Evolutionary conservation across 768 basidiomycete species (phyloP), one percentile per base, ranked within the genome.

Genomic region (Cystobasidium onofrii): DNA sequence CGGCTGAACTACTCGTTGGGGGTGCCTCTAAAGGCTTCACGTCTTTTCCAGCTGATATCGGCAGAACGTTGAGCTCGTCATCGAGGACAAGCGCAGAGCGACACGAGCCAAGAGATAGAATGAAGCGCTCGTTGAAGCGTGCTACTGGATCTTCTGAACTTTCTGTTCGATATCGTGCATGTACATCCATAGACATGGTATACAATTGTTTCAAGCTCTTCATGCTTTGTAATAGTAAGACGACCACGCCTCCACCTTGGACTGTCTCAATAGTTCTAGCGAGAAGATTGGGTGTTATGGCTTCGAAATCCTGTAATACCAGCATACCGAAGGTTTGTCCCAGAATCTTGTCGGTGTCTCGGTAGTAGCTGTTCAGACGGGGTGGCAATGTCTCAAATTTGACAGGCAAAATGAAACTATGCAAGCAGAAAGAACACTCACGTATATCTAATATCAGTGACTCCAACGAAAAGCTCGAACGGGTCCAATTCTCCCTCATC

Each of bases 371-470:
- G 29, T 64, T 17, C 44, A 25, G 3, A 43, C 10, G 9, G 23
- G 27, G 43, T 33, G 29, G 34, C 54, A 71, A 34, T 7, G 34
- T 25, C 23, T 67, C 72, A 15, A 39, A 39, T 1, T 15, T 78
- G 36, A 20, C 39, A 12, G 46, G 9, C 61, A n/a, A 29, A 7
- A 7, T 9, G 41, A 66, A 10, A 20, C 7, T 43, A 44, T 18
- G 17, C 6, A 10, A 54, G n/a, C n/a, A 54, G 52, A 29, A 18
- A 36, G n/a, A 1, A n/a, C 55, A 39, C 89, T 79, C 80, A 93
- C 88, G 91, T 92, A 84, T 99, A 99, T 71, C 95, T 88, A 74
- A 99, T 97, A 81, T 99, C 95, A 1, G 95, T 98, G n/a, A 97
- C 94, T 0, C 91, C 90, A 15, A 98, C 88, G 80, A 99, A 99